Conservation (phyloP, 2,329 filamentous ascomycete species). For the Trichocomaceae sp. region DNA sequence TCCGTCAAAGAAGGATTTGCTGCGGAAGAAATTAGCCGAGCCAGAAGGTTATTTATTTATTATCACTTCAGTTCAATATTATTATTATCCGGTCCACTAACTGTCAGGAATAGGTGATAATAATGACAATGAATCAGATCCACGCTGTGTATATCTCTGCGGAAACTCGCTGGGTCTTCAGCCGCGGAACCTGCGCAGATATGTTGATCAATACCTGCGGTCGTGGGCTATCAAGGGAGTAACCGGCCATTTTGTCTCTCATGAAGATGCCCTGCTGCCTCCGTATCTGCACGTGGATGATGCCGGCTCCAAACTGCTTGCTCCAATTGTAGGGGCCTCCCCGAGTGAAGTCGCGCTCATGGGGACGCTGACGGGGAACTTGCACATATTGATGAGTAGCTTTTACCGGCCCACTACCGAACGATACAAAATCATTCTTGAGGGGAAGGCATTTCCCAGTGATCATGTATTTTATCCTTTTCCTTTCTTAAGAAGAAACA, state of each 20-base stretch:
- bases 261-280: slow-evolving; percentile 60
- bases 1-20: slow-evolving; percentile 66
- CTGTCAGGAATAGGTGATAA: neutral
- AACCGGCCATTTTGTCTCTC: slow-evolving; percentile 68
- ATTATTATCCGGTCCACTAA: neutral
- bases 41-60: slow-evolving; percentile 30
- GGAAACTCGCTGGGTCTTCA: slow-evolving; percentile 87
- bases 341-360: slow-evolving; percentile 74
- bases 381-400: slow-evolving; percentile 75
- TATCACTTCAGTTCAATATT: slow-evolving; percentile 50
- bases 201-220: slow-evolving; percentile 66
- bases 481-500: neutral
- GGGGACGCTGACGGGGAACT: slow-evolving; percentile 76
- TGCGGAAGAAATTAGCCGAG: slow-evolving; percentile 51
- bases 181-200: slow-evolving; percentile 59
- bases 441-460: slow-evolving; percentile 84
- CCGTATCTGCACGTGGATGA: slow-evolving; percentile 76
- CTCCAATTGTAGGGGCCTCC: slow-evolving; percentile 67
- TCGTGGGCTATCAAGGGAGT: slow-evolving; percentile 83
- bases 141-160: slow-evolving; percentile 68
- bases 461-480: slow-evolving; percentile 54
- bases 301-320: slow-evolving; percentile 61
- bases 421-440: slow-evolving; percentile 74
- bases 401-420: slow-evolving; percentile 67
- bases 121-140: slow-evolving; percentile 22